Conservation (phyloP, 129 eudicot genomes). For the Logfia minima region DNA sequence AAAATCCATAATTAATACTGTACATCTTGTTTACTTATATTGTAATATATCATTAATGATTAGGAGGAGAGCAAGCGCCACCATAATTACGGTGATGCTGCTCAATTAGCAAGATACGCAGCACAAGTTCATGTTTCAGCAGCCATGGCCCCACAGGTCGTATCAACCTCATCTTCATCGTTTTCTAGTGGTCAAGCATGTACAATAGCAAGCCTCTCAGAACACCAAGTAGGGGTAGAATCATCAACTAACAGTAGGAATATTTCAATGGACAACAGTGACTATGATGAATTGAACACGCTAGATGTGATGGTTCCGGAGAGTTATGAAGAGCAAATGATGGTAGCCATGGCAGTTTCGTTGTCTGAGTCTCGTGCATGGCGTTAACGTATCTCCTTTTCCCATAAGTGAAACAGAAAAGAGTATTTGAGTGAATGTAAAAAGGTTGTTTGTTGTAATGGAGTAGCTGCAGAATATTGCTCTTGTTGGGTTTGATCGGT, state of each 20-base stretch:
- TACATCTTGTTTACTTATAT: neutral
- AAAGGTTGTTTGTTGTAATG: slow-evolving; percentile 16
- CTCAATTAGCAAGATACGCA: slow-evolving; percentile 41
- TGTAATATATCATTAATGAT: neutral
- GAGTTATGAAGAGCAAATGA: slow-evolving; percentile 84
- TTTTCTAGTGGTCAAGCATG: slow-evolving; percentile 79
- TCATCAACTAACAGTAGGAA: slow-evolving; percentile 35
- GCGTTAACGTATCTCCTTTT: neutral
- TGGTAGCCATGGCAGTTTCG: slow-evolving; percentile 94
- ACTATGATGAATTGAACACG: slow-evolving; percentile 36
- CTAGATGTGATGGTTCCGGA: slow-evolving; percentile 54
- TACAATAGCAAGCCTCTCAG: slow-evolving; percentile 49
- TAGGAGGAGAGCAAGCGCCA: slow-evolving; percentile 59
- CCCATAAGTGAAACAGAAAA: neutral
- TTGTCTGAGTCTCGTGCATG: slow-evolving; percentile 63
- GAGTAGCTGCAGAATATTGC: slow-evolving; percentile 14
- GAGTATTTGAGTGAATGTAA: slow-evolving; percentile 19
- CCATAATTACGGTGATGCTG: slow-evolving; percentile 32
- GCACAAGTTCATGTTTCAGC: slow-evolving; percentile 42
- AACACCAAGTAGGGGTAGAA: slow-evolving; percentile 51
- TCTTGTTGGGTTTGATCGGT: slow-evolving; percentile 28
- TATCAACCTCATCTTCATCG: slow-evolving; percentile 51
- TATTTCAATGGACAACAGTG: slow-evolving; percentile 37
- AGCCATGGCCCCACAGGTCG: slow-evolving; percentile 36
- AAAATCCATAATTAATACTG: neutral